phyloP scores from a whole-genome alignment of 2,329 filamentous ascomycete genomes.

The Sporothrix pallida region DNA sequence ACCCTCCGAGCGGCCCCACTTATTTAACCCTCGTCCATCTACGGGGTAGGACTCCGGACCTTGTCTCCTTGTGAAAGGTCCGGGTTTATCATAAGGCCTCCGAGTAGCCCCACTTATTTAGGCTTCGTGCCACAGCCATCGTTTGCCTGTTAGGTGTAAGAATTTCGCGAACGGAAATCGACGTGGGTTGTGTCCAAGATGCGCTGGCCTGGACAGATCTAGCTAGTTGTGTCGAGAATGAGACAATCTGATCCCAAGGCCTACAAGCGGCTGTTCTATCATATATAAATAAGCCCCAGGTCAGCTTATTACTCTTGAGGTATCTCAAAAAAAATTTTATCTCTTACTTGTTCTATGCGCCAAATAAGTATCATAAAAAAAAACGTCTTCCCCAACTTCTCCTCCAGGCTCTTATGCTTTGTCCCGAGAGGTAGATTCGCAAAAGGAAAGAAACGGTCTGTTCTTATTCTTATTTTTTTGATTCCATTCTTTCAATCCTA shows the following conservation, averaged over 20 bases:
- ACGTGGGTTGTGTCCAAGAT: not conserved
- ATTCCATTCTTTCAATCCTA: not conserved
- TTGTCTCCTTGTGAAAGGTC: slow-evolving; percentile 17
- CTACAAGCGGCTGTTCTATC: not conserved
- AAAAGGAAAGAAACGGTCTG: not conserved
- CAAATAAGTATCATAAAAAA: not conserved
- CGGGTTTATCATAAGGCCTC: slow-evolving; percentile 9
- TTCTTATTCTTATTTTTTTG: not conserved
- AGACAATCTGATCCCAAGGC: not conserved
- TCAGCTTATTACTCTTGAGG: not conserved
- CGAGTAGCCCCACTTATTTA: slow-evolving; percentile 13
- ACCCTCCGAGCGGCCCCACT: no score
- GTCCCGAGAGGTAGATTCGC: not conserved
- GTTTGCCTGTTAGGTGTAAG: not conserved
- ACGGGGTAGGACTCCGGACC: not conserved
- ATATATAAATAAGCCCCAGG: not conserved
- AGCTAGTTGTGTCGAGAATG: not conserved
- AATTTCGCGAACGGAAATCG: no score
- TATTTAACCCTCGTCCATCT: no score
- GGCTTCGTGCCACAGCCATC: not conserved
- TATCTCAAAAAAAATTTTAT: no score
- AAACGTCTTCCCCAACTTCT: not conserved
- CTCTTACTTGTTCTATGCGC: no score
- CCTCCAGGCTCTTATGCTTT: not conserved
- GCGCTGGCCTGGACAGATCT: not conserved